Percentiles rank a stretch among this genome's conserved stretches.
Evolutionary conservation across 257 asterid species (phyloP).

Genomic region (Scutellaria baicalensis): DNA sequence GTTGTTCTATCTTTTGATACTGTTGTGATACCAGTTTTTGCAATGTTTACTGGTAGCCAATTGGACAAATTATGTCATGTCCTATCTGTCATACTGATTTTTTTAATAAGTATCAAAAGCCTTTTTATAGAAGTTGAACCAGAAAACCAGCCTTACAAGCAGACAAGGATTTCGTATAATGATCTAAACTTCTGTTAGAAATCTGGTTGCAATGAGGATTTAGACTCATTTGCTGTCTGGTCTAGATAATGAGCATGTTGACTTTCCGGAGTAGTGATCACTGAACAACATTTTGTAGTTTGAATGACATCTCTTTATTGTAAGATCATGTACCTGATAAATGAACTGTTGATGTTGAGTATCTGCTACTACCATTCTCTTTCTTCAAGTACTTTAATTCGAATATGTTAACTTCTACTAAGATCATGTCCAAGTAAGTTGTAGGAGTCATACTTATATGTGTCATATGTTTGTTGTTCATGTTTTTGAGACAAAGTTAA

Average conservation of each 20-base stretch:
- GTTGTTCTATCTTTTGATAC: too few relatives aligned
- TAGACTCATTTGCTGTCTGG: neutral
- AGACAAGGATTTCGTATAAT: neutral
- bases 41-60: too few relatives aligned
- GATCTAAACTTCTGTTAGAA: neutral
- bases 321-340: neutral
- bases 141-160: too few relatives aligned
- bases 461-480: neutral
- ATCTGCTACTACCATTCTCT: neutral
- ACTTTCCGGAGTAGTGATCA: neutral
- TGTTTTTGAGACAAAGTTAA: neutral
- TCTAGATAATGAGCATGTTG: neutral
- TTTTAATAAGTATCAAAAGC: too few relatives aligned
- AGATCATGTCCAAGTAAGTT: neutral
- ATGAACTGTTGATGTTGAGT: neutral
- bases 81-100: too few relatives aligned
- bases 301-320: neutral
- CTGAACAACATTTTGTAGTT: neutral
- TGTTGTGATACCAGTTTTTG: too few relatives aligned
- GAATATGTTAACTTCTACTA: neutral
- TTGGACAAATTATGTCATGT: too few relatives aligned
- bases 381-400: neutral
- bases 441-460: neutral
- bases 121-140: too few relatives aligned
- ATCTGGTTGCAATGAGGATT: neutral